These are phyloP conservation scores for Halophytophthora polymorphica DNA, from an alignment of 352 stramenopile genomes.

Conservation along the genomic window DNA sequence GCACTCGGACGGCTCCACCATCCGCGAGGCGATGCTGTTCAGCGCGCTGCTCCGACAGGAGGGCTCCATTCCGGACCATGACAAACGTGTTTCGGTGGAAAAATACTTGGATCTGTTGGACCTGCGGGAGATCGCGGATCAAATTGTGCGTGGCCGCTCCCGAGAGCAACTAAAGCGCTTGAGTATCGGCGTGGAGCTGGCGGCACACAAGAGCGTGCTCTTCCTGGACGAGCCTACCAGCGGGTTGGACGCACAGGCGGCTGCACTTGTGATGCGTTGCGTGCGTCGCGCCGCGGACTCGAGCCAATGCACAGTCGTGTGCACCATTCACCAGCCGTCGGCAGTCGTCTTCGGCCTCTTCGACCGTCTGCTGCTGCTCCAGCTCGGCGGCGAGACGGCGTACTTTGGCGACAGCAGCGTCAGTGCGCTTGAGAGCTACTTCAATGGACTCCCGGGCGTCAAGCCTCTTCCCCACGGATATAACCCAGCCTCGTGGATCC, in stretches of 20 bases:
- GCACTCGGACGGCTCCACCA: constrained; percentile 78
- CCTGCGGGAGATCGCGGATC: constrained; percentile 18
- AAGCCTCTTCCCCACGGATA: constrained; percentile 50
- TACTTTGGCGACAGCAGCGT: constrained; percentile 41
- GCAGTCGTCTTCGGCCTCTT: constrained; percentile 81
- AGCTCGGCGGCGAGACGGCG: constrained; percentile 30
- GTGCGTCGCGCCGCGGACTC: constrained; percentile 8
- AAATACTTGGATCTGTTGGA: constrained; percentile 33
- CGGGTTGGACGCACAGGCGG: constrained; percentile 78
- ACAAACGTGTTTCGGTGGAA: constrained; percentile 27
- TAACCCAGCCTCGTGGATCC: constrained; percentile 89
- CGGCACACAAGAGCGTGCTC: constrained; percentile 62
- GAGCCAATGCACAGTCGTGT: constrained; percentile 22
- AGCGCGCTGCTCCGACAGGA: constrained; percentile 66
- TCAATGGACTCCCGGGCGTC: constrained; percentile 24
- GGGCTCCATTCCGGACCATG: constrained; percentile 12
- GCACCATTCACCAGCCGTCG: constrained; percentile 25
- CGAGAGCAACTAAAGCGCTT: constrained; percentile 34
- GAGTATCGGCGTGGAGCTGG: constrained; percentile 83
- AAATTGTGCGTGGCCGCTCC: constrained; percentile 28
- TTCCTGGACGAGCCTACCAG: constrained; percentile 69
- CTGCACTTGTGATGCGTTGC: constrained; percentile 26
- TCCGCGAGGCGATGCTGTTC: constrained; percentile 87
- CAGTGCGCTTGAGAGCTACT: constrained; percentile 25
- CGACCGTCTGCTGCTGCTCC: constrained; percentile 71